These are phyloP conservation scores for Verruconis gallopava DNA, from an alignment of 2,329 filamentous ascomycete genomes.

Conservation along the genomic window DNA sequence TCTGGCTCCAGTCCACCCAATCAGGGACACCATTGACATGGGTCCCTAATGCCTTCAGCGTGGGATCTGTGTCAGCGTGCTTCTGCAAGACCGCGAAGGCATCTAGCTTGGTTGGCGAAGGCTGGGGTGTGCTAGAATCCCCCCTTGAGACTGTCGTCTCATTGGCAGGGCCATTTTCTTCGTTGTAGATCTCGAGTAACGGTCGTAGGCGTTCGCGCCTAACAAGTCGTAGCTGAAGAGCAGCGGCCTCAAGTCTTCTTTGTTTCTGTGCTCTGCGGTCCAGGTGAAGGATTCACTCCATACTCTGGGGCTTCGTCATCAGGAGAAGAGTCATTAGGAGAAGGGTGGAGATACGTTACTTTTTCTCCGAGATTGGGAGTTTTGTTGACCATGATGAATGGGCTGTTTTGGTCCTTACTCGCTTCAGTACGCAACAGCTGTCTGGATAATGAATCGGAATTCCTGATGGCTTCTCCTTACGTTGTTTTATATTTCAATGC, in stretches of 20 bases:
- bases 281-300: slow-evolving; percentile 61
- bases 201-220: slow-evolving; percentile 41
- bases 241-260: slow-evolving; percentile 45
- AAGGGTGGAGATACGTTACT: too few species aligned
- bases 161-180: slow-evolving; percentile 15
- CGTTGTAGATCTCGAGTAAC: slow-evolving; percentile 49
- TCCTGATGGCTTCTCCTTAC: too few species aligned
- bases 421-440: too few species aligned
- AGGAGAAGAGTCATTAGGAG: too few species aligned
- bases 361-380: too few species aligned
- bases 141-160: slow-evolving; percentile 11
- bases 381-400: too few species aligned
- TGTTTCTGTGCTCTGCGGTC: slow-evolving; percentile 50
- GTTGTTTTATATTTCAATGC: too few species aligned
- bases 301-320: too few species aligned
- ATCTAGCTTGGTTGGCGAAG: slow-evolving; percentile 32
- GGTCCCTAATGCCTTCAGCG: slow-evolving; percentile 46
- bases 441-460: too few species aligned
- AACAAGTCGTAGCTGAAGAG: slow-evolving; percentile 56
- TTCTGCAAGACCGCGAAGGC: slow-evolving; percentile 50
- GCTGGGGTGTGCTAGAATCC: background rate
- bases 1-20: slow-evolving; percentile 70
- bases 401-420: too few species aligned
- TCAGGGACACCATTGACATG: slow-evolving; percentile 53
- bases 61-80: slow-evolving; percentile 43